A percentile compares a stretch with the other conserved stretches of the same genome.
Evolutionary conservation across 225 moss, liverwort and hornwort genomes (phyloP).

Genomic region (Bryum argenteum): DNA sequence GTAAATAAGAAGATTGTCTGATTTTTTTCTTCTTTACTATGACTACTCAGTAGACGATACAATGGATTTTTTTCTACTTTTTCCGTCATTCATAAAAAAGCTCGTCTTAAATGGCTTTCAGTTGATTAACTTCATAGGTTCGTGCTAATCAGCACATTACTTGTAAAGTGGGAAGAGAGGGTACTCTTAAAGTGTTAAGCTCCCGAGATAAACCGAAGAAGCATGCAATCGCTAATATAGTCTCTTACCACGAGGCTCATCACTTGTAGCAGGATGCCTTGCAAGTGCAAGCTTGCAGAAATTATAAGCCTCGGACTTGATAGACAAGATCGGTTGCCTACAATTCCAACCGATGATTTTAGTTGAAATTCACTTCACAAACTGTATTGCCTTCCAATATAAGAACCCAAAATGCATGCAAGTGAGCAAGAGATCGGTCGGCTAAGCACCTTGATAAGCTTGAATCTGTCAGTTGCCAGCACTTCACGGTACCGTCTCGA

Average conservation of each 20-base stretch:
- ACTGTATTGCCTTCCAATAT: conserved; percentile 4
- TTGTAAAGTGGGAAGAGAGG: not conserved
- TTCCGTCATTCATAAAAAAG: too few relatives aligned
- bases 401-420: conserved; percentile 17
- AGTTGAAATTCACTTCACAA: conserved; percentile 12
- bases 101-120: too few relatives aligned
- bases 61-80: too few relatives aligned
- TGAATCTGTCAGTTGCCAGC: conserved; percentile 88
- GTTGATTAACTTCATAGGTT: too few relatives aligned
- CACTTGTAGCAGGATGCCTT: conserved; percentile 37
- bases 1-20: not conserved
- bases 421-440: conserved; percentile 15
- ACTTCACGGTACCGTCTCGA: conserved; percentile 95
- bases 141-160: too few relatives aligned
- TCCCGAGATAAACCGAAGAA: conserved; percentile 18
- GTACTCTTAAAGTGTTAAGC: not conserved
- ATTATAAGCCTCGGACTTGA: conserved; percentile 91
- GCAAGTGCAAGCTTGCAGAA: conserved; percentile 91
- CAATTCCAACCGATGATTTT: conserved; percentile 24
- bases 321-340: conserved; percentile 82
- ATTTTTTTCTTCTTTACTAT: too few relatives aligned
- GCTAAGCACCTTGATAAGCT: conserved; percentile 87
- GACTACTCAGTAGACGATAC: too few relatives aligned
- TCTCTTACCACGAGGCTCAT: conserved; percentile 42
- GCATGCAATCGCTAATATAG: conserved; percentile 23